phyloP scores from a whole-genome alignment of 2,329 filamentous ascomycete species.

The Ophiostoma triangulosporum region DNA sequence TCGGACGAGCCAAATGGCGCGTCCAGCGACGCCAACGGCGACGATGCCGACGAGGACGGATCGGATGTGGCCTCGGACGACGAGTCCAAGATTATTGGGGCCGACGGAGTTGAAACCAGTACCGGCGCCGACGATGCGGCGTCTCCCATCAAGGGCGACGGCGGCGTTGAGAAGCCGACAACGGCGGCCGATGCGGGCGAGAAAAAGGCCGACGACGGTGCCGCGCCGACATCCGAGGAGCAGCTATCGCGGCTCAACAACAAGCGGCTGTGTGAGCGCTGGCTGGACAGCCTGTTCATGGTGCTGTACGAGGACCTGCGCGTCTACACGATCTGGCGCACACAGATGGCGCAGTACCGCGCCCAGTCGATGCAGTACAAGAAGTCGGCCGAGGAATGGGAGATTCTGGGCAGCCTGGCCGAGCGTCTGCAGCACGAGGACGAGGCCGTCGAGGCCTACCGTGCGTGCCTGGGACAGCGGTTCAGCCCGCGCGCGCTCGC shows the following conservation, averaged over 20 bases:
- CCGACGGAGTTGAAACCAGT: too few relatives aligned
- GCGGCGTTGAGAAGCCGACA: slow-evolving; percentile 59
- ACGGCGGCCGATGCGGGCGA: slow-evolving; percentile 67
- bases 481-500: slow-evolving; percentile 89
- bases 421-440: slow-evolving; percentile 85
- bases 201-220: slow-evolving; percentile 41
- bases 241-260: slow-evolving; percentile 87
- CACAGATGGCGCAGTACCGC: slow-evolving; percentile 90
- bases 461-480: slow-evolving; percentile 70
- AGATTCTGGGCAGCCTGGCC: slow-evolving; percentile 85
- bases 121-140: slow-evolving; percentile 8
- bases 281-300: slow-evolving; percentile 99
- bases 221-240: slow-evolving; percentile 40
- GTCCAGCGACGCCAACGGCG: slow-evolving; percentile 15
- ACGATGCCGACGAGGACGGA: slow-evolving; percentile 22
- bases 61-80: slow-evolving; percentile 11
- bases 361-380: slow-evolving; percentile 92
- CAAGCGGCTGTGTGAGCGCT: slow-evolving; percentile 91
- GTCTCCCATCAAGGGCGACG: neutral
- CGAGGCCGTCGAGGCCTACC: slow-evolving; percentile 87
- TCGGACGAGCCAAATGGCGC: slow-evolving; percentile 44
- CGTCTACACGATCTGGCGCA: slow-evolving; percentile 98
- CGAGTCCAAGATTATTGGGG: slow-evolving; percentile 17
- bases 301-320: slow-evolving; percentile 95
- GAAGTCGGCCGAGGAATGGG: slow-evolving; percentile 95